Conservation (phyloP, 192 early-diverging fungal species). For the Coemansia interrupta region DNA sequence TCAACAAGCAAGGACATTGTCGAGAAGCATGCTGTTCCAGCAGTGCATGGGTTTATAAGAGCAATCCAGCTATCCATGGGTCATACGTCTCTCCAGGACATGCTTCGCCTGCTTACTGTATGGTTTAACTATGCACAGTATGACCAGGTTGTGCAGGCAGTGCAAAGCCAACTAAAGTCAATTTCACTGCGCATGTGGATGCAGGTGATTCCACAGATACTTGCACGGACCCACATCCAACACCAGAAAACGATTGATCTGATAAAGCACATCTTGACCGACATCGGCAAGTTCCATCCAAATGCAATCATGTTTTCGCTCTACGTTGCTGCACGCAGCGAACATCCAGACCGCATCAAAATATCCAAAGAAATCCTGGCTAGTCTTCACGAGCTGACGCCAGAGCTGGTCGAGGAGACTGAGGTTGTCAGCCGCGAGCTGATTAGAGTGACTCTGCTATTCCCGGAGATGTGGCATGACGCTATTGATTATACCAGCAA, state of each 20-base stretch:
- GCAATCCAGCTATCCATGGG: constrained; percentile 86
- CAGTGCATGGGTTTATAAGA: constrained; percentile 87
- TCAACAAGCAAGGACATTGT: constrained; percentile 63
- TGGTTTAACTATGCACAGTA: constrained; percentile 96
- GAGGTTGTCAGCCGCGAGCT: constrained; percentile 90
- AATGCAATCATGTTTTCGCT: constrained; percentile 93
- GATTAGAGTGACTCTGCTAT: constrained; percentile 88
- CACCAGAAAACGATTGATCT: constrained; percentile 71
- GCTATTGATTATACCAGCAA: constrained; percentile 83
- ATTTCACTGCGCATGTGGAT: constrained; percentile 93
- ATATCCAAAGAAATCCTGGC: constrained; percentile 86
- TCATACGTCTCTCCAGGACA: constrained; percentile 87
- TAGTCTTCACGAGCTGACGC: constrained; percentile 78
- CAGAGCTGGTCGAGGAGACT: constrained; percentile 79
- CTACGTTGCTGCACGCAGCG: constrained; percentile 90
- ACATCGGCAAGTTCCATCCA: constrained; percentile 91
- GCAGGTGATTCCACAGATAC: constrained; percentile 96
- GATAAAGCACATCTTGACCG: constrained; percentile 82
- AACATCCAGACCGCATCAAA: constrained; percentile 59
- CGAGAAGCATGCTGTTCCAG: constrained; percentile 61
- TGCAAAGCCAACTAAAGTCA: constrained; percentile 74
- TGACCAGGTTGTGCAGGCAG: constrained; percentile 74
- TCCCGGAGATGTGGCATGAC: constrained; percentile 96
- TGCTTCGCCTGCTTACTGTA: constrained; percentile 82
- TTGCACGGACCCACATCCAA: constrained; percentile 87